Evolutionary conservation across 2,329 filamentous ascomycete genomes (phyloP).

Genomic region (Drechslerella dactyloides): DNA sequence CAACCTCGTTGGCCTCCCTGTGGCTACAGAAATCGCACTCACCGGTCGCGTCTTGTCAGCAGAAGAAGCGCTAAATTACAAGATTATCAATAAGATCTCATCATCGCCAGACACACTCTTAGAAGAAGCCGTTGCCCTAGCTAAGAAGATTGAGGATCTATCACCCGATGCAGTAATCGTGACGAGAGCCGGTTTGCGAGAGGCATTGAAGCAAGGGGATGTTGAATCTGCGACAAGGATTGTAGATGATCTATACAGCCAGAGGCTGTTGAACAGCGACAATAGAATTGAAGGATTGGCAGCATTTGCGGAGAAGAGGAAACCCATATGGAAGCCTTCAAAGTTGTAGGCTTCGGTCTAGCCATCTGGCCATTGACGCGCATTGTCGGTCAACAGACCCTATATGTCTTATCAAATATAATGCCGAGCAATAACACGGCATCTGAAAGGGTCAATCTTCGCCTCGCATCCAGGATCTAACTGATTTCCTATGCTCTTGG

Average conservation of each 20-base stretch:
- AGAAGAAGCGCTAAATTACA: conserved; percentile 68
- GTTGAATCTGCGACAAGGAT: conserved; percentile 69
- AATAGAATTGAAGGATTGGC: conserved; percentile 76
- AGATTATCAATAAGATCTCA: conserved; percentile 72
- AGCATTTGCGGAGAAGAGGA: conserved; percentile 78
- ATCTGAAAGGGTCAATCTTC: too few relatives aligned
- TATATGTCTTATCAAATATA: too few relatives aligned
- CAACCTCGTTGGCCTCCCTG: conserved; percentile 70
- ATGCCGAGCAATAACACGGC: too few relatives aligned
- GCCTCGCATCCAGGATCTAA: too few relatives aligned
- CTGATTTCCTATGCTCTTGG: too few relatives aligned
- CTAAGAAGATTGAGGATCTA: conserved; percentile 68
- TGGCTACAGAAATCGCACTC: conserved; percentile 74
- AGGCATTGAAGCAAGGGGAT: conserved; percentile 74
- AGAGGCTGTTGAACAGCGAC: conserved; percentile 68
- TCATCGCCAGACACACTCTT: conserved; percentile 61
- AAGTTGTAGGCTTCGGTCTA: conserved; percentile 61
- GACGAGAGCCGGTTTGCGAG: conserved; percentile 72
- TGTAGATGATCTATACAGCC: conserved; percentile 67
- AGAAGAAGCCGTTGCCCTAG: conserved; percentile 67
- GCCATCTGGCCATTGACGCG: not conserved
- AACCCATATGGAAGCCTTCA: conserved; percentile 71
- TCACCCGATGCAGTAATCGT: conserved; percentile 79
- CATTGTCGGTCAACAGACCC: too few relatives aligned
- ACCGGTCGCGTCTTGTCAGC: conserved; percentile 68